Percentiles rank a stretch among this genome's conserved stretches.
These are phyloP conservation scores for Streptanthus diversifolius DNA, from an alignment of 345 rosid species.

Conservation along the genomic window DNA sequence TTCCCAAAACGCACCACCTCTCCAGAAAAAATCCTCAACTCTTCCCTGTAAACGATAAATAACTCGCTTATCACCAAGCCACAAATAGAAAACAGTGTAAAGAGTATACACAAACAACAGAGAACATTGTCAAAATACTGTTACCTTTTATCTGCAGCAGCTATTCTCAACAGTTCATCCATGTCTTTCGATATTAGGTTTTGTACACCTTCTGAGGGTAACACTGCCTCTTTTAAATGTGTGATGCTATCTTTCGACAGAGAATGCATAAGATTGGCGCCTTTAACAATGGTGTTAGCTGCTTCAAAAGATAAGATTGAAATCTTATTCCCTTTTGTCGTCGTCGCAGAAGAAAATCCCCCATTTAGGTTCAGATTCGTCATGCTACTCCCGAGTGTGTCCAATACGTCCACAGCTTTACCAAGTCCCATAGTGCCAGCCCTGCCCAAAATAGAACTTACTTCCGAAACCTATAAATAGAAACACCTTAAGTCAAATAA, in stretches of 20 bases:
- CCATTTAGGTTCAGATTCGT: slow-evolving; percentile 59
- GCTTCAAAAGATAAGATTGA: slow-evolving; percentile 88
- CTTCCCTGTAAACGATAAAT: slow-evolving; percentile 60
- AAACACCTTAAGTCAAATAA: slow-evolving; percentile 6
- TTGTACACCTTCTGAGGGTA: slow-evolving; percentile 86
- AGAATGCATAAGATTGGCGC: slow-evolving; percentile 87
- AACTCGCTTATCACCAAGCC: not conserved
- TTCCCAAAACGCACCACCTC: slow-evolving; percentile 99
- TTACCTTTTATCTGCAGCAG: slow-evolving; percentile 93
- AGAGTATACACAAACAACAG: not conserved
- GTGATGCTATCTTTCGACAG: slow-evolving; percentile 64
- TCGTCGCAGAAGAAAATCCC: slow-evolving; percentile 81
- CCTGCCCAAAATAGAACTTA: slow-evolving; percentile 74
- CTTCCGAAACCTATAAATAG: slow-evolving; percentile 76
- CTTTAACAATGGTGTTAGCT: slow-evolving; percentile 93
- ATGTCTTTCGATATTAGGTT: slow-evolving; percentile 76
- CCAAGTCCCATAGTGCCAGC: slow-evolving; percentile 87
- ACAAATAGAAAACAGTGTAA: slow-evolving; percentile 6
- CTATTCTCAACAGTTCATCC: slow-evolving; percentile 69
- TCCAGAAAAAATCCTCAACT: slow-evolving; percentile 74
- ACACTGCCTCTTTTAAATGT: slow-evolving; percentile 81
- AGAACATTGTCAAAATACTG: slow-evolving; percentile 4
- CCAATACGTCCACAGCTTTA: slow-evolving; percentile 90
- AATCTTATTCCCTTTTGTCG: slow-evolving; percentile 75
- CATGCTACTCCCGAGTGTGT: slow-evolving; percentile 95